These are phyloP conservation scores for Amylostereum areolatum DNA, from an alignment of 1,284 basidiomycete genomes.

Conservation along the genomic window DNA sequence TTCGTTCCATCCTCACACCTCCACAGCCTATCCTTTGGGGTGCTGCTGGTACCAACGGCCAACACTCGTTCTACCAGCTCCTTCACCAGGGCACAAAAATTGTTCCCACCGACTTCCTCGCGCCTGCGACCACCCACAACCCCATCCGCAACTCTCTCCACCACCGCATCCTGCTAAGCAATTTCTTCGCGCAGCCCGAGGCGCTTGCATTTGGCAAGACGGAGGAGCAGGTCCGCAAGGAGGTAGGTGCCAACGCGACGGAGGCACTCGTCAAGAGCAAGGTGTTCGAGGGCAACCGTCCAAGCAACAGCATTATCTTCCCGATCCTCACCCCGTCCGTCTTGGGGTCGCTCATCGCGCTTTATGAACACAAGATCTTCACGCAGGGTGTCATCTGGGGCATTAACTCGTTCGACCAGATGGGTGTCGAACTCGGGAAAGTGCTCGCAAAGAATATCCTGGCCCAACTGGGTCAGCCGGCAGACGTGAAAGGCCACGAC, in stretches of 20 bases:
- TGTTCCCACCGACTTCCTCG: constrained; percentile 93
- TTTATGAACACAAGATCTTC: constrained; percentile 99
- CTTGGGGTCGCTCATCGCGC: constrained; percentile 82
- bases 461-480: constrained; percentile 76
- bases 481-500: constrained; percentile 87
- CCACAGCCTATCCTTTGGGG: constrained; percentile 95
- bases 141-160: constrained; percentile 83
- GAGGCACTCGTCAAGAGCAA: constrained; percentile 92
- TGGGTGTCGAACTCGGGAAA: constrained; percentile 97
- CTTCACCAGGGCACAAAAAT: constrained; percentile 94
- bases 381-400: constrained; percentile 96
- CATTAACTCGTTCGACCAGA: constrained; percentile 96
- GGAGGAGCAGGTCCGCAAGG: constrained; percentile 78
- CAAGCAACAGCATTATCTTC: constrained; percentile 96
- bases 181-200: constrained; percentile 98
- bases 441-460: constrained; percentile 95
- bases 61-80: constrained; percentile 99
- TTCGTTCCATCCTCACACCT: not conserved
- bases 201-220: constrained; percentile 97
- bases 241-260: constrained; percentile 73
- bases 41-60: constrained; percentile 95
- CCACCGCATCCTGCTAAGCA: constrained; percentile 95
- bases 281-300: constrained; percentile 96
- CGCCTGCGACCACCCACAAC: constrained; percentile 92
- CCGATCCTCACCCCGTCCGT: constrained; percentile 87